phyloP scores from a whole-genome alignment of 202 grass and related monocot genomes.

The Panicum virgatum region DNA sequence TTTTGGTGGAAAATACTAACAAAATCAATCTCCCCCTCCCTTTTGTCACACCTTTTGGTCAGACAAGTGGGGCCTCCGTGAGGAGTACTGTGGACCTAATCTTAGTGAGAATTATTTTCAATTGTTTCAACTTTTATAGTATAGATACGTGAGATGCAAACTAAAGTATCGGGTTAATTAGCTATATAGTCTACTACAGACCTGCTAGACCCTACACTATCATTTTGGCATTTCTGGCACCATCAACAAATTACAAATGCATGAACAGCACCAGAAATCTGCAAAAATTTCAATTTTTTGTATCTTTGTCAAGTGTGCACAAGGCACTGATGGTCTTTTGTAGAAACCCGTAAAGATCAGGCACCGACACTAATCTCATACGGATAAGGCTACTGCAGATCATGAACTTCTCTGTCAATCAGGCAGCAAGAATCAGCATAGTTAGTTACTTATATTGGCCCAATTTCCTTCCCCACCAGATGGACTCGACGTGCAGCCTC shows the following conservation, averaged over 20 bases:
- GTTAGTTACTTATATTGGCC: slow-evolving; percentile 29
- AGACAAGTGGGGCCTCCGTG: too few relatives aligned
- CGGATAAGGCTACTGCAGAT: not conserved
- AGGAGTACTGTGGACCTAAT: too few relatives aligned
- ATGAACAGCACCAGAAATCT: not conserved
- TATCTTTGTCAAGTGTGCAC: not conserved
- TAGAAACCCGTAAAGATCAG: not conserved
- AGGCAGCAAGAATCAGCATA: not conserved
- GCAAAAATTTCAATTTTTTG: not conserved
- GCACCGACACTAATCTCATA: not conserved
- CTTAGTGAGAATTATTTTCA: too few relatives aligned
- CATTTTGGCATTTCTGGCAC: not conserved
- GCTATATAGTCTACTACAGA: not conserved
- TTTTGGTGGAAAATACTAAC: too few relatives aligned
- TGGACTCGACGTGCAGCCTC: slow-evolving; percentile 61
- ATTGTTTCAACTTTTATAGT: too few relatives aligned
- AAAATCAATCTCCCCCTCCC: too few relatives aligned
- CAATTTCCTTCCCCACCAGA: slow-evolving; percentile 42
- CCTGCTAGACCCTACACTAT: not conserved
- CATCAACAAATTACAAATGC: not conserved
- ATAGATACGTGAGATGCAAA: not conserved
- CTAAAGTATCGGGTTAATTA: not conserved
- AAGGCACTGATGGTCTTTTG: not conserved
- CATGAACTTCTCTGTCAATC: not conserved
- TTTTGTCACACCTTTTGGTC: too few relatives aligned